Conservation (phyloP, 306 rosid species). For the Clitoria ternatea region DNA sequence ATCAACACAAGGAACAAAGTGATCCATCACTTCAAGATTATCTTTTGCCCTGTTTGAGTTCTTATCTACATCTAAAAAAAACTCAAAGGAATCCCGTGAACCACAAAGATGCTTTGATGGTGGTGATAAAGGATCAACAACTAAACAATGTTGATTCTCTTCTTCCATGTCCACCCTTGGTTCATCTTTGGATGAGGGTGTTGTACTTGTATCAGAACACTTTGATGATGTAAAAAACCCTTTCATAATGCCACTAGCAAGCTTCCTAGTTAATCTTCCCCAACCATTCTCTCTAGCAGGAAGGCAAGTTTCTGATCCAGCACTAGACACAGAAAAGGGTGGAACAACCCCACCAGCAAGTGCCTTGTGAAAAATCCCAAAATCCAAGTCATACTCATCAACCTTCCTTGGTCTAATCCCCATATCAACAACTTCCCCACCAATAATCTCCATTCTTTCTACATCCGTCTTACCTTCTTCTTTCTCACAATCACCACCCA, state of each 20-base stretch:
- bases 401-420: slow-evolving; percentile 46
- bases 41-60: slow-evolving; percentile 38
- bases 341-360: slow-evolving; percentile 93
- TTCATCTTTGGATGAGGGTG: slow-evolving; percentile 26
- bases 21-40: slow-evolving; percentile 29
- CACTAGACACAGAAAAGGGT: slow-evolving; percentile 53
- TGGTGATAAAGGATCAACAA: slow-evolving; percentile 42
- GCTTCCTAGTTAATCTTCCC: slow-evolving; percentile 63
- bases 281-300: slow-evolving; percentile 82
- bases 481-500: slow-evolving; percentile 30
- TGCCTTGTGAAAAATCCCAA: slow-evolving; percentile 74
- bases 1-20: slow-evolving; percentile 28
- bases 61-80: slow-evolving; percentile 39
- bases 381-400: slow-evolving; percentile 71
- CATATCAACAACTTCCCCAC: slow-evolving; percentile 3
- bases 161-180: slow-evolving; percentile 30
- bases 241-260: slow-evolving; percentile 52
- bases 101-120: slow-evolving; percentile 46
- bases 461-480: slow-evolving; percentile 28
- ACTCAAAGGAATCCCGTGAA: slow-evolving; percentile 65
- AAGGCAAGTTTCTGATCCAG: slow-evolving; percentile 75
- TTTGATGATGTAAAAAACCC: slow-evolving; percentile 53
- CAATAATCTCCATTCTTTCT: slow-evolving; percentile 31
- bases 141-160: slow-evolving; percentile 24
- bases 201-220: slow-evolving; percentile 23